phyloP scores from a whole-genome alignment of 2,329 filamentous ascomycete genomes.

The Fusarium sp. region DNA sequence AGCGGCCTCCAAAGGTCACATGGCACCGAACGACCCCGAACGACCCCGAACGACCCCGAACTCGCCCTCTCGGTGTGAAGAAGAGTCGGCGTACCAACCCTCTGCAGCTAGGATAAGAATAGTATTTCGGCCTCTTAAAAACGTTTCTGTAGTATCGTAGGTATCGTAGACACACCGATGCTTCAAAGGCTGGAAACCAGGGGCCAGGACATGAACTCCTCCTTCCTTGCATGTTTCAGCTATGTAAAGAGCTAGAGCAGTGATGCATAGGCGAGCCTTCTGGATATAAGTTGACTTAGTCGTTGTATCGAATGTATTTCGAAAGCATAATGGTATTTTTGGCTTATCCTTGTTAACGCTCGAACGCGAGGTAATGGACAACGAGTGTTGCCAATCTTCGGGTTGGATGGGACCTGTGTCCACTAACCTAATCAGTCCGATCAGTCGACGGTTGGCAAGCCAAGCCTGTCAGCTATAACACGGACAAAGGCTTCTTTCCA shows the following conservation, averaged over 20 bases:
- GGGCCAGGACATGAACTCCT: neutral
- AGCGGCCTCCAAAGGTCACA: neutral
- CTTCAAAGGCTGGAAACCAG: neutral
- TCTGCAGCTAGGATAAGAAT: too few relatives aligned
- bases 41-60: neutral
- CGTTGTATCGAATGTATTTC: accelerated
- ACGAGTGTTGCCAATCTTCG: neutral
- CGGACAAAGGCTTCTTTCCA: neutral
- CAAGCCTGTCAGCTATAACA: neutral
- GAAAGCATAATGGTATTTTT: accelerated
- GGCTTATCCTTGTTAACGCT: too few relatives aligned
- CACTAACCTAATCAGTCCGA: neutral
- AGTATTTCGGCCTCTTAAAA: too few relatives aligned
- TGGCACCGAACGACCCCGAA: neutral
- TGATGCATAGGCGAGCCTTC: neutral
- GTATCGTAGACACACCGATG: neutral
- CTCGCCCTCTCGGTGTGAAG: neutral
- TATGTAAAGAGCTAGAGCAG: neutral
- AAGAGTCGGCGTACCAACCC: too few relatives aligned
- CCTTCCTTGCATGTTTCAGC: neutral
- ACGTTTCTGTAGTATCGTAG: neutral
- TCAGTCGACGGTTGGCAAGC: neutral
- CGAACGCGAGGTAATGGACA: neutral
- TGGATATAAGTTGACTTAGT: neutral
- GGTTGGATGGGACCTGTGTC: neutral